Evolutionary conservation across 805 yeast species (phyloP).

Genomic region (Metschnikowia proteae): DNA sequence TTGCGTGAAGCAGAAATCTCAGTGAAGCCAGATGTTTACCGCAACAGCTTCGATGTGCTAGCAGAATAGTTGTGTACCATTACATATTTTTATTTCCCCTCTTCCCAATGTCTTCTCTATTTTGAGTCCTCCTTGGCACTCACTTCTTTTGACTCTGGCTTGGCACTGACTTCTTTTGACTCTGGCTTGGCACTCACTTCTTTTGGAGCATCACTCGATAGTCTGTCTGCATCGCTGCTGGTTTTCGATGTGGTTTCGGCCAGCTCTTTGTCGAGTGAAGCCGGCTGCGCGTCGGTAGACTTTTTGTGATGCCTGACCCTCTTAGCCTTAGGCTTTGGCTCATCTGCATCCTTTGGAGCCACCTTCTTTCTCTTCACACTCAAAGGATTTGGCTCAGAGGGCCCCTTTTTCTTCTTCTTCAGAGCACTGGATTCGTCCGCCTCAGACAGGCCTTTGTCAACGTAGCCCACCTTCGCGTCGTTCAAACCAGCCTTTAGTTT

Average conservation of each 20-base stretch:
- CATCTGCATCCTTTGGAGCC: slow-evolving; percentile 34
- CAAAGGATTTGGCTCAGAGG: slow-evolving; percentile 85
- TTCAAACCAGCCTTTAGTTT: slow-evolving; percentile 81
- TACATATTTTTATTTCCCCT: not conserved
- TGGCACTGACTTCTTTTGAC: not conserved
- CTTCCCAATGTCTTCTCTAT: not conserved
- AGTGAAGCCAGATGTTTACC: not conserved
- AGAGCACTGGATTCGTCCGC: slow-evolving; percentile 6
- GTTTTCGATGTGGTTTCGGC: not conserved
- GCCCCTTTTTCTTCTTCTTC: slow-evolving; percentile 57
- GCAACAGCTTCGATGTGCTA: slow-evolving; percentile 9
- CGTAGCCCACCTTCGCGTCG: slow-evolving; percentile 50
- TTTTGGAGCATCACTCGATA: not conserved
- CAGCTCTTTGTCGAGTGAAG: not conserved
- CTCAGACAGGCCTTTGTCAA: slow-evolving; percentile 20
- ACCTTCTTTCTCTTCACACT: slow-evolving; percentile 75
- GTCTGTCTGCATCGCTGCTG: not conserved
- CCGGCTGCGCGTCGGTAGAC: not conserved
- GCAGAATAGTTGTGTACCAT: slow-evolving; percentile 4
- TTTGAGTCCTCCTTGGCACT: not conserved
- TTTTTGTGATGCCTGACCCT: slow-evolving; percentile 16
- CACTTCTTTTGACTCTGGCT: not conserved
- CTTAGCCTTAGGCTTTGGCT: slow-evolving; percentile 12
- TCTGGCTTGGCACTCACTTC: not conserved
- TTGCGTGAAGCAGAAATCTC: not conserved